These are phyloP conservation scores for Chrysanthemum seticuspe DNA, from an alignment of 129 eudicot genomes.

Conservation along the genomic window DNA sequence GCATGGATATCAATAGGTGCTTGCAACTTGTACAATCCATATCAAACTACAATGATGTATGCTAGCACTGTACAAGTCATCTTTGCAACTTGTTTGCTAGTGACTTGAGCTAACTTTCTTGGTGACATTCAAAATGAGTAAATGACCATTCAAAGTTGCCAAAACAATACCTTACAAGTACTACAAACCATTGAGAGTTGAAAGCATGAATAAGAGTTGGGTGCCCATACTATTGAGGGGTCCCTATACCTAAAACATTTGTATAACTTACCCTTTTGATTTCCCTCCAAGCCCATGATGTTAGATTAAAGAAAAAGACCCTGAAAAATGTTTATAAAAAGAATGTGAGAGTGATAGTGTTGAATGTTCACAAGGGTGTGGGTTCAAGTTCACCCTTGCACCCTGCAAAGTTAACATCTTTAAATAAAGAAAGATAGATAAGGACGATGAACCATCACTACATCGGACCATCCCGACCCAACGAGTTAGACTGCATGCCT, in stretches of 20 bases:
- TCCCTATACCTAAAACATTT: conserved; percentile 12
- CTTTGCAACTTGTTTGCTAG: conserved; percentile 29
- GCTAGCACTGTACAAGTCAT: conserved; percentile 23
- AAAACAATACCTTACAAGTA: conserved; percentile 28
- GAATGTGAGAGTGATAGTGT: conserved; percentile 31
- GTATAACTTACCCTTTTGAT: conserved; percentile 20
- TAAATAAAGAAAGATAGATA: conserved; percentile 23
- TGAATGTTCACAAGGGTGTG: conserved; percentile 29
- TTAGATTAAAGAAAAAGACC: conserved; percentile 21
- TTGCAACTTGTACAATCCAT: conserved; percentile 8
- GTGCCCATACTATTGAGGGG: conserved; percentile 28
- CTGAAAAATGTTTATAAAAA: conserved; percentile 24
- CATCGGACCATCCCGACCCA: conserved; percentile 30
- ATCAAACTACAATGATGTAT: neutral
- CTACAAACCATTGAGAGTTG: conserved; percentile 31
- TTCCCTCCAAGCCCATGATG: conserved; percentile 27
- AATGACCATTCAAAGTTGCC: conserved; percentile 16
- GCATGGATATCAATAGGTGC: neutral
- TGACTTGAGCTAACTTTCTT: conserved; percentile 17
- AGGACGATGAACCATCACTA: conserved; percentile 25
- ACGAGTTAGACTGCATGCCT: conserved; percentile 16
- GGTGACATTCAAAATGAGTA: conserved; percentile 8
- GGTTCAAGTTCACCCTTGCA: conserved; percentile 31
- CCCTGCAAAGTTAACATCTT: conserved; percentile 36
- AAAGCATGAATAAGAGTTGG: conserved; percentile 20